phyloP scores from a whole-genome alignment of 1,284 basidiomycete genomes.

The Moniliophthora roreri region DNA sequence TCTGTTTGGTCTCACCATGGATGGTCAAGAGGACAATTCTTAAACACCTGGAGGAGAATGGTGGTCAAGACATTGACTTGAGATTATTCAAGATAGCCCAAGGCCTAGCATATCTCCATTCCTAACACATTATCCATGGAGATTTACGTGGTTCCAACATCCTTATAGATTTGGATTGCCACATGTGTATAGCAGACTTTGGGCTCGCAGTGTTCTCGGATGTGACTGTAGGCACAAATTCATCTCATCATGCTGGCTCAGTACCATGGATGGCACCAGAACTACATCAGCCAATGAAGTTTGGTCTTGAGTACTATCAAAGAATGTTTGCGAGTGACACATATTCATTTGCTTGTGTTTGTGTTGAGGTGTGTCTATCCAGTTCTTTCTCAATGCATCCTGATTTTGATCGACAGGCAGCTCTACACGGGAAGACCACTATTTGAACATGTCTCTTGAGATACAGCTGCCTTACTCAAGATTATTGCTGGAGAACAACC shows the following conservation, averaged over 20 bases:
- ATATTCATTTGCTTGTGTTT: conserved; percentile 14
- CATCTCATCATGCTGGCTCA: conserved; percentile 14
- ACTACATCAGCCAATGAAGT: conserved; percentile 15
- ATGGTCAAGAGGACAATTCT: conserved; percentile 21
- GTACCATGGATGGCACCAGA: conserved; percentile 26
- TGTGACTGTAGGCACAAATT: conserved; percentile 5
- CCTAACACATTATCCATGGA: conserved; percentile 14
- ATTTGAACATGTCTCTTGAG: conserved; percentile 3
- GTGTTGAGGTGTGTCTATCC: conserved; percentile 7
- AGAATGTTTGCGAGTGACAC: conserved; percentile 12
- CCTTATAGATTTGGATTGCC: conserved; percentile 18
- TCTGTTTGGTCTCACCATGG: conserved; percentile 21
- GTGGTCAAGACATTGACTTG: background rate
- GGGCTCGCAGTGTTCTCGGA: conserved; percentile 18
- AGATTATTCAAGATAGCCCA: conserved; percentile 12
- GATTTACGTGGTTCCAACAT: conserved; percentile 18
- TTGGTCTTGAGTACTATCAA: conserved; percentile 10
- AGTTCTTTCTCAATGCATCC: background rate
- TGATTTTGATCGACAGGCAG: background rate
- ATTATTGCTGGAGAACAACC: conserved; percentile 12
- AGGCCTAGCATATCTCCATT: conserved; percentile 13
- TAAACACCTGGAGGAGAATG: conserved; percentile 1
- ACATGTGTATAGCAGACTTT: conserved; percentile 22
- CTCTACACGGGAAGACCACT: conserved; percentile 14
- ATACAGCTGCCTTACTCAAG: conserved; percentile 13